Base-by-base conservation (phyloP, 257 asterid genomes). In the Rhazya stricta region DNA sequence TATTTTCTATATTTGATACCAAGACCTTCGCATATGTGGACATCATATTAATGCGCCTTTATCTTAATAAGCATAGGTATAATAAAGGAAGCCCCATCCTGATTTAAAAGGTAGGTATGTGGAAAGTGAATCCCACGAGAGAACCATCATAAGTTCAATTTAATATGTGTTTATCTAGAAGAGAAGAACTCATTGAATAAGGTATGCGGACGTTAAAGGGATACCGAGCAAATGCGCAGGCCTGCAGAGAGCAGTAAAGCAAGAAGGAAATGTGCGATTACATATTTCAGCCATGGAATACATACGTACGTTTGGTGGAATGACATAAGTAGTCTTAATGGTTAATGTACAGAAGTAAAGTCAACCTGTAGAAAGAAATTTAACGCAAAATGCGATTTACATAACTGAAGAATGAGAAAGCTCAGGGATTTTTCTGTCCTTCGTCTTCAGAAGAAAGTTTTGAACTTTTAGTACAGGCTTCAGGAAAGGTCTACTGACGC, bases 141-240 rank as follows among this genome's bases (percentile, higher is more conserved):
- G 39, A 83, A 67, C n/a, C n/a, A 75, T 67, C 54, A 60, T 1
- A 51, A 19, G 76, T 11, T 6, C 42, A 10, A 25, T n/a, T n/a
- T 15, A 56, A 5, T 4, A 3, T 34, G 16, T n/a, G n/a, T n/a
- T 62, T 25, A 11, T 37, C 37, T 9, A 65, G 9, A 32, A 66
- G 50, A 66, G 71, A 37, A 23, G 0, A 37, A 66, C 6, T n/a
- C 63, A 57, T 0, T 16, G 0, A 9, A 32, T 16, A n/a, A 7
- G 25, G 34, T 12, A 1, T 1, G 5, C 25, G 53, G 46, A 15
- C 72, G 72, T 81, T 86, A 88, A 88, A 68, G n/a, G 90, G 92
- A 63, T 78, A 86, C 74, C 86, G 78, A 66, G 87, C 88, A 77
- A 84, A 16, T 18, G 73, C n/a, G n/a, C 32, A 66, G 86, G 90